Base-by-base conservation (phyloP, 192 early-diverging fungal genomes). In the Umbelopsis sp. region DNA sequence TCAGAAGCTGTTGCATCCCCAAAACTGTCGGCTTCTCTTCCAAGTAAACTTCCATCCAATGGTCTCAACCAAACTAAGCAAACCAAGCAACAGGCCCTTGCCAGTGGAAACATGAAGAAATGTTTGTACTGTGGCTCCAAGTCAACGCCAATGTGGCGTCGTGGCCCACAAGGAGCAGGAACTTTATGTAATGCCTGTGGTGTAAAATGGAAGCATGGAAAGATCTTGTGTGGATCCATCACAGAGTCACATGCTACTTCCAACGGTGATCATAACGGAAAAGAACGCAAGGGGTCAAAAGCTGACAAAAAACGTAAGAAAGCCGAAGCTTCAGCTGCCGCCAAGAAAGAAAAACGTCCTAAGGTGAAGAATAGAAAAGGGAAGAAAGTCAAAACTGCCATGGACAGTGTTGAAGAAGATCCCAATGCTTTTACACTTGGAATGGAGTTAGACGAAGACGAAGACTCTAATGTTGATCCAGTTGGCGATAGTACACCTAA, bases 131-230 rank as follows among this genome's bases (percentile, higher is more conserved):
- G 91, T 68, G 76, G 81, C 13, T 86, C 85, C 47, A 87, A 79
- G 44, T 83, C 82, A 12, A 93, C 91, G 7, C 91, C 91, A 11
- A 93, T 93, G 80, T 93, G 91, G 91, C 83, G 91, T 23, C 84
- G 91, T 35, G 91, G 91, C 3, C 91, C 91, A 0, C 74, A 83
- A 20, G 91, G 91, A 4, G 80, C 87, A 9, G 85, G 87, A 5
- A 93, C 91, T 1, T 78, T 93, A 5, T 93, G 91, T 67, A 93
- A 93, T 73, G 90, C 90, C 1, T 93, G 91, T 67, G 91, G 91
- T 11, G 91, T 93, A 12, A 92, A 92, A 68, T 93, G 91, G 91
- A 92, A 91, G 61, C 83, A 90, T 58, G 92, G 92, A 53, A 94
- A 92, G 67, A 91, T 92, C 30, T 52, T 90, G 47, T 67, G 75